Conservation (phyloP, 2,329 filamentous ascomycete genomes). For the Diaporthe sp. region DNA sequence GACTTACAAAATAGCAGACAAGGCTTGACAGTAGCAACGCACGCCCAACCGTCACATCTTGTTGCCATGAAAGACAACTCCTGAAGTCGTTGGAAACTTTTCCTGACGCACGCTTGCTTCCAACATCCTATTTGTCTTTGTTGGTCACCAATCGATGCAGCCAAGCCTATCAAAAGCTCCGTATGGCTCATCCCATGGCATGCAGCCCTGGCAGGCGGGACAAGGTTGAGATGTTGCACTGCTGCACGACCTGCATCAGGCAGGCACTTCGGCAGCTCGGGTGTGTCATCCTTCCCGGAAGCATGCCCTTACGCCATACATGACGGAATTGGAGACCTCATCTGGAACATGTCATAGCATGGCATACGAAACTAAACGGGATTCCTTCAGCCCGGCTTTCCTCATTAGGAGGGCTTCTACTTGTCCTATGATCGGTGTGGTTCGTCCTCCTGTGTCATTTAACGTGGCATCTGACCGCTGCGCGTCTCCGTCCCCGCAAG, state of each 20-base stretch:
- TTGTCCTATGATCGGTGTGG: background rate
- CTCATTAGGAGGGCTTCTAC: background rate
- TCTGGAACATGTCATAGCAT: background rate
- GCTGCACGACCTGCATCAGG: background rate
- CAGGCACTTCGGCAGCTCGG: background rate
- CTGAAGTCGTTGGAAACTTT: background rate
- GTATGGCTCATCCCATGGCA: background rate
- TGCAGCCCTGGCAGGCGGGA: background rate
- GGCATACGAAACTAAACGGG: background rate
- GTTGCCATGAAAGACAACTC: background rate
- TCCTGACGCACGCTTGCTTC: background rate
- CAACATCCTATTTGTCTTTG: background rate
- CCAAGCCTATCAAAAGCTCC: background rate
- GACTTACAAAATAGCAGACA: background rate
- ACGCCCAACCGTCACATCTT: background rate
- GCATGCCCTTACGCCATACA: background rate
- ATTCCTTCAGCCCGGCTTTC: slow-evolving; percentile 4
- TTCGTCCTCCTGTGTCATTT: background rate
- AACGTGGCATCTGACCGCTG: background rate
- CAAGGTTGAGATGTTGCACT: slow-evolving; percentile 1
- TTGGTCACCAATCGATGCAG: background rate
- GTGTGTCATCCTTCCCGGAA: background rate
- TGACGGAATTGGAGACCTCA: slow-evolving; percentile 4
- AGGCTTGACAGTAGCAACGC: background rate
- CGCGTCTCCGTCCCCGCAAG: background rate